These are phyloP conservation scores for Blastobotrys chiropterorum DNA, from an alignment of 805 yeast genomes.

Conservation along the genomic window DNA sequence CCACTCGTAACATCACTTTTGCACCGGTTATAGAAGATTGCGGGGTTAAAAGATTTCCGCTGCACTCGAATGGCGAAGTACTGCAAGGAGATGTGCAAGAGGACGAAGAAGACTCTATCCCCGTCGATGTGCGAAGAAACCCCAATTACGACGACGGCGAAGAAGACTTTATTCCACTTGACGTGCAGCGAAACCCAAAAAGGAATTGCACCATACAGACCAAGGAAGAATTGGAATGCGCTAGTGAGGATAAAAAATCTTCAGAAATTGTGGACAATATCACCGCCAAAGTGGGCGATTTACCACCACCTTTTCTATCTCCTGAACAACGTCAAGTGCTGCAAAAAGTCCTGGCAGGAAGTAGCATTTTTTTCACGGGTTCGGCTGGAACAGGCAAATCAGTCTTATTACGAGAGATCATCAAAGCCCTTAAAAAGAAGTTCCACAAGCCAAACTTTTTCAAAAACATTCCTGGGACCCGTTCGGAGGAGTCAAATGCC, in stretches of 20 bases:
- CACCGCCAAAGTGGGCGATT: background rate
- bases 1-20: background rate
- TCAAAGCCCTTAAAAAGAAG: constrained; percentile 42
- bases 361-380: constrained; percentile 83
- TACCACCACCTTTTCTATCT: constrained; percentile 26
- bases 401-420: constrained; percentile 66
- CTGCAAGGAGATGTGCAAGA: too few species aligned
- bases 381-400: constrained; percentile 99
- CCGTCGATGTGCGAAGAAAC: too few species aligned
- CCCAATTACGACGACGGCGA: too few species aligned
- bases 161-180: too few species aligned
- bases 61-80: background rate
- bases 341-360: constrained; percentile 54
- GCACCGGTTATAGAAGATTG: background rate
- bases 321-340: constrained; percentile 53
- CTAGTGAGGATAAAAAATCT: background rate
- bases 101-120: too few species aligned
- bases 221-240: background rate
- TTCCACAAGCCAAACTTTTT: constrained; percentile 39
- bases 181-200: background rate
- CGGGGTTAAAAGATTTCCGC: too few species aligned
- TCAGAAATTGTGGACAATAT: constrained; percentile 1
- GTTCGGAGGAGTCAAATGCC: constrained; percentile 2
- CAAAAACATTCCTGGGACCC: constrained; percentile 29
- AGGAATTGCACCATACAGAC: background rate